A percentile compares a stretch with the other conserved stretches of the same genome.
These are phyloP conservation scores for Geum urbanum DNA, from an alignment of 306 rosid genomes.

Conservation along the genomic window DNA sequence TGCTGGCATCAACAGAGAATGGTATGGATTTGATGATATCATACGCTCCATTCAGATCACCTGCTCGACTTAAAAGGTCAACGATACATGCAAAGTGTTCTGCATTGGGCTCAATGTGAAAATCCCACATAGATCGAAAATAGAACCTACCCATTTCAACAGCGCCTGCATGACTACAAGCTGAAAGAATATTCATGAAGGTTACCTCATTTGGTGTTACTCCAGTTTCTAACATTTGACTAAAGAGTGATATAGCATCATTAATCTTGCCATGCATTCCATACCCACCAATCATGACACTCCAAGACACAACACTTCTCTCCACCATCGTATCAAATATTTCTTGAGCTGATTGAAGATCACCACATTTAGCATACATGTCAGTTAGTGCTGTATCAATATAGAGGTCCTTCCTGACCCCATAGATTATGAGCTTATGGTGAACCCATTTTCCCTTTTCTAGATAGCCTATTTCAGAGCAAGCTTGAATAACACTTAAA, in stretches of 20 bases:
- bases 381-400: constrained; percentile 65
- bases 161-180: constrained; percentile 84
- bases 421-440: constrained; percentile 60
- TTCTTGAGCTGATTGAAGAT: constrained; percentile 51
- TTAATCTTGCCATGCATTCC: constrained; percentile 68
- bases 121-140: constrained; percentile 54
- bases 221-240: constrained; percentile 50
- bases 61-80: constrained; percentile 87
- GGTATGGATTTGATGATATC: constrained; percentile 54
- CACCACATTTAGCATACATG: constrained; percentile 90
- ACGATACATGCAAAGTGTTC: constrained; percentile 70
- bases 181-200: constrained; percentile 80
- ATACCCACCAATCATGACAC: constrained; percentile 74
- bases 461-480: constrained; percentile 68
- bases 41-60: constrained; percentile 68
- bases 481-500: constrained; percentile 81
- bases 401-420: constrained; percentile 46
- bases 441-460: constrained; percentile 92
- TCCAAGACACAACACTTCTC: constrained; percentile 83
- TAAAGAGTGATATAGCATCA: constrained; percentile 55
- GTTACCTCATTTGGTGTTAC: constrained; percentile 70
- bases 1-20: constrained; percentile 56
- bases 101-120: constrained; percentile 49
- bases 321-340: constrained; percentile 59
- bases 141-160: constrained; percentile 62